Evolutionary conservation across 305 asterid species (phyloP).

Genomic region (Rubia peregrina): DNA sequence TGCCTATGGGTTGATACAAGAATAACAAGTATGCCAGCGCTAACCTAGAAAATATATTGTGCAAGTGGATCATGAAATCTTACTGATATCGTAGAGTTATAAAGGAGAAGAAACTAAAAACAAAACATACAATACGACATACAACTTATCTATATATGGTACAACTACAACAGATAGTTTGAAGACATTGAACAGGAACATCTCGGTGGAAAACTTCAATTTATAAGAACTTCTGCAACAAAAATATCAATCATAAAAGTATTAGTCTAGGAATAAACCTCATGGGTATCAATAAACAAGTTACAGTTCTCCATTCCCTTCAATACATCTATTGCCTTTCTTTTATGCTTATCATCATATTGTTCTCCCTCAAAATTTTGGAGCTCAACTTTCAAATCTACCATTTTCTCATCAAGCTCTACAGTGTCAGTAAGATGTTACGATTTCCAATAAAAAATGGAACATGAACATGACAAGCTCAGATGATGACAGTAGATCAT

Average conservation of each 20-base stretch:
- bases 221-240: not conserved
- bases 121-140: not conserved
- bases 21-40: not conserved
- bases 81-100: too few species aligned
- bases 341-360: slow-evolving; percentile 62
- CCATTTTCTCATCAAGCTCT: slow-evolving; percentile 99
- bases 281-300: slow-evolving; percentile 68
- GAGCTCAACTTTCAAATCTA: slow-evolving; percentile 83
- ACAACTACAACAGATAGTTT: not conserved
- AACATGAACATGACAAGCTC: slow-evolving; percentile 3
- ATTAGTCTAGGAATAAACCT: slow-evolving; percentile 41
- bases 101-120: not conserved
- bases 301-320: slow-evolving; percentile 99
- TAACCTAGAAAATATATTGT: not conserved
- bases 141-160: not conserved
- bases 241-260: not conserved
- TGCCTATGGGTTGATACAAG: not conserved
- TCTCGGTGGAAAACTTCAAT: not conserved
- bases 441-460: not conserved
- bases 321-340: slow-evolving; percentile 80
- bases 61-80: too few species aligned
- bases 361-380: slow-evolving; percentile 76
- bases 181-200: not conserved
- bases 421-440: slow-evolving; percentile 17
- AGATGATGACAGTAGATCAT: not conserved